These are phyloP conservation scores for Vitis hybrid DNA, from an alignment of 177 flowering plant species.

Conservation along the genomic window DNA sequence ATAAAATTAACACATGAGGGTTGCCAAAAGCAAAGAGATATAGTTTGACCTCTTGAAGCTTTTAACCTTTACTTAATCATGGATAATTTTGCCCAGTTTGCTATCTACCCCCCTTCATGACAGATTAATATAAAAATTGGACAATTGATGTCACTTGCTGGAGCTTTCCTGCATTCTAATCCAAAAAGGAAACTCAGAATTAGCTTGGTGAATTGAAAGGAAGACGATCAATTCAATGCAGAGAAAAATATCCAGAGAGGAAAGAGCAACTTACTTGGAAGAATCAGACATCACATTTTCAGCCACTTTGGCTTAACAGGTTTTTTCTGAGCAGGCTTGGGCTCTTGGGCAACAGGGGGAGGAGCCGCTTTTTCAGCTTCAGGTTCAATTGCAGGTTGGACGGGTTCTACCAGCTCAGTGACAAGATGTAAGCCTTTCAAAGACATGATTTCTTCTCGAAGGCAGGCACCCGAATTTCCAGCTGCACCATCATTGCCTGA, in stretches of 20 bases:
- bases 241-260: background rate
- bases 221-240: no score
- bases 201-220: no score
- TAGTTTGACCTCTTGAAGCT: no score
- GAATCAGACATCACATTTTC: conserved; percentile 51
- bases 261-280: background rate
- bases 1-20: no score
- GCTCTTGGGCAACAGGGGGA: conserved; percentile 35
- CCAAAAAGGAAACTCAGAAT: no score
- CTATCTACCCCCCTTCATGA: no score
- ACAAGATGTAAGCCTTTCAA: conserved; percentile 52
- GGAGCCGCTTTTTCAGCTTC: conserved; percentile 16
- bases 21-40: no score
- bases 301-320: conserved; percentile 76
- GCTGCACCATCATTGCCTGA: conserved; percentile 48
- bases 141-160: no score
- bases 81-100: no score
- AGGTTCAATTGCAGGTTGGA: conserved; percentile 36
- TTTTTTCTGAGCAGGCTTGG: conserved; percentile 67
- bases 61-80: no score
- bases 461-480: conserved; percentile 52
- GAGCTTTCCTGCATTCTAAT: no score
- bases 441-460: conserved; percentile 68
- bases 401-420: conserved; percentile 34
- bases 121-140: no score